Base-by-base conservation (phyloP, 805 yeast species). In the Yarrowia yakushimensis region DNA sequence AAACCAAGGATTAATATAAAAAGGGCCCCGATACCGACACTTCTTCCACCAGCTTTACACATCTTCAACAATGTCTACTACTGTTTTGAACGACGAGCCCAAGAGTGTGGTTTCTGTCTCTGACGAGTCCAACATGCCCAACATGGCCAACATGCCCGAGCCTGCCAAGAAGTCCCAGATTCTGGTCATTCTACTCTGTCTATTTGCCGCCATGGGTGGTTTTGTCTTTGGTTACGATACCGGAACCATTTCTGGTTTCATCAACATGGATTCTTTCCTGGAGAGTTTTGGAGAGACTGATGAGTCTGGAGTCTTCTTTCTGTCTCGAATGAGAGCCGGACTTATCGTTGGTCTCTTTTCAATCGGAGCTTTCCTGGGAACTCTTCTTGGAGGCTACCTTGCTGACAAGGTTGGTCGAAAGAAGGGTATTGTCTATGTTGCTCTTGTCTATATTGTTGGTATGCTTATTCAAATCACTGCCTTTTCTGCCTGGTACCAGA, bases 341-440 rank as follows among this genome's bases (percentile, higher is more conserved):
- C 71, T 87, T 42, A 82, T 86, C 52, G 86, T 88, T n/a, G 86
- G 90, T n/a, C 83, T 86, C 63, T 77, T 87, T 63, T 85, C 90
- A 17, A 79, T 85, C 63, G 92, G 92, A 66, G 86, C 90, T 15
- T 84, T 85, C 68, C 74, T 79, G 65, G 93, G 92, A 65, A 86
- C 90, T 31, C 74, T 86, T 46, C 67, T 78, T 63, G 85, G 85
- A 36, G 85, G 87, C 39, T 86, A 84, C 65, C 71, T 82, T 37
- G 74, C 82, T 62, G 88, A 85, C 66, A 74, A 68, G 33, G 65
- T 75, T 41, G 89, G 89, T 36, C 82, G 88, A 74, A 65, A 68
- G 27, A 66, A 67, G 18, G 67, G 64, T 63, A 66, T 68, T 41
- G 67, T 68, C 65, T 28, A 67, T 18, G 81, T 84, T 25, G 74